Conservation (phyloP, 2,329 filamentous ascomycete species). For the Sclerotinia subarctica region DNA sequence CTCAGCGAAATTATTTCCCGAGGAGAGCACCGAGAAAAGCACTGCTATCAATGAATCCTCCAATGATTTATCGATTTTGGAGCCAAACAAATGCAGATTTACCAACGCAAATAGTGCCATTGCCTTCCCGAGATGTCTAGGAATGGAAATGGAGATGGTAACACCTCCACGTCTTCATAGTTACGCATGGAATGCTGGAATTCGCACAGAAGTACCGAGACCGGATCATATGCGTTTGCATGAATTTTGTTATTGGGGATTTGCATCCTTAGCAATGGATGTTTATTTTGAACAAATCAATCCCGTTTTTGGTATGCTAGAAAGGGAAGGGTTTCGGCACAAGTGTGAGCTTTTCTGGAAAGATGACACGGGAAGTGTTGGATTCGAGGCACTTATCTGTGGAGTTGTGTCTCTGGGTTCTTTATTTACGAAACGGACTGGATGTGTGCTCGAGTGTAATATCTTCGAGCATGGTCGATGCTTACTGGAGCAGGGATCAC, state of each 20-base stretch:
- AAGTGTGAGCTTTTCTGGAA: constrained; percentile 38
- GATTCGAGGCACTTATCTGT: constrained; percentile 39
- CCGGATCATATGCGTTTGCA: constrained; percentile 19
- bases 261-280: constrained; percentile 33
- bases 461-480: constrained; percentile 30
- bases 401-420: constrained; percentile 39
- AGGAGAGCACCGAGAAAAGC: constrained; percentile 18
- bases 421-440: constrained; percentile 34
- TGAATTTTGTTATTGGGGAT: constrained; percentile 15
- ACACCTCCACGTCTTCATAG: constrained; percentile 41
- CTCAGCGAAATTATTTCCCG: background rate
- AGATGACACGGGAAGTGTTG: constrained; percentile 31
- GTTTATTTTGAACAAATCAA: constrained; percentile 37
- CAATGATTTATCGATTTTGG: constrained; percentile 18
- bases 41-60: background rate
- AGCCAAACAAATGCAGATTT: constrained; percentile 23
- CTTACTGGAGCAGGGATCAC: constrained; percentile 30
- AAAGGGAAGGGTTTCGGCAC: constrained; percentile 31
- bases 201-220: constrained; percentile 31
- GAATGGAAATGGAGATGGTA: constrained; percentile 36
- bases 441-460: constrained; percentile 32
- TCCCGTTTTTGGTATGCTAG: constrained; percentile 38
- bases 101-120: constrained; percentile 37
- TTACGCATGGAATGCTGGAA: constrained; percentile 40
- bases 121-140: constrained; percentile 39